These are phyloP conservation scores for Bothriochloa decipiens DNA, from an alignment of 176 grass and related monocot species.

Conservation along the genomic window DNA sequence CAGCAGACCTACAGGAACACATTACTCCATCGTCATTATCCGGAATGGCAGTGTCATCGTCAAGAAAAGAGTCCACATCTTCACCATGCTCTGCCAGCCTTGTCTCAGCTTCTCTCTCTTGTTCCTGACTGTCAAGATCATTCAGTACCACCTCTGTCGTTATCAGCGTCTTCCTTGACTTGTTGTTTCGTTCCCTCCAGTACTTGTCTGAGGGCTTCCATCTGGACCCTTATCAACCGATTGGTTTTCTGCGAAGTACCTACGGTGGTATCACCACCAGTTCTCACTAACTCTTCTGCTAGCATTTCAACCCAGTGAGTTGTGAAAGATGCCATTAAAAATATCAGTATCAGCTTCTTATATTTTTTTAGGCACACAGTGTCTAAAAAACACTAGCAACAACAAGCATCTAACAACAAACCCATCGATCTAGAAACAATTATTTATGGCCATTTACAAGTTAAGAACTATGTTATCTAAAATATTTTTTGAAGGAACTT, in stretches of 20 bases:
- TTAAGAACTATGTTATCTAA: constrained; percentile 37
- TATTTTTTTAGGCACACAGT: neutral
- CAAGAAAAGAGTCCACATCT: constrained; percentile 73
- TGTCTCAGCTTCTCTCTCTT: constrained; percentile 87
- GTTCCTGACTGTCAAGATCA: constrained; percentile 97
- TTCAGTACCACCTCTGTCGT: constrained; percentile 83
- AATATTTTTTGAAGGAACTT: constrained; percentile 32
- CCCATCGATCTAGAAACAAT: neutral
- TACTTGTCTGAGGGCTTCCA: constrained; percentile 82
- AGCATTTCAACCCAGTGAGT: constrained; percentile 79
- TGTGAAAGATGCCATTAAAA: constrained; percentile 56
- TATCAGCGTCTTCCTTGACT: constrained; percentile 87
- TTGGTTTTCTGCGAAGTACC: constrained; percentile 62
- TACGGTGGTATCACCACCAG: constrained; percentile 47
- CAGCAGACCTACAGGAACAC: constrained; percentile 4
- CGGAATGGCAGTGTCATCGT: constrained; percentile 63
- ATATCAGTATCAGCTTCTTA: constrained; percentile 17
- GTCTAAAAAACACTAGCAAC: constrained; percentile 4
- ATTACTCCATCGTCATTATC: constrained; percentile 49
- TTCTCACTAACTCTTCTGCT: constrained; percentile 88
- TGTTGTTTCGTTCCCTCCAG: constrained; percentile 68
- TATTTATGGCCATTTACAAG: neutral
- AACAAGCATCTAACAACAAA: constrained; percentile 1
- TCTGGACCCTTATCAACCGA: constrained; percentile 71
- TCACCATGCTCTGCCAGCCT: constrained; percentile 76